phyloP scores from a whole-genome alignment of 306 rosid genomes.

The Carpinus viminea region DNA sequence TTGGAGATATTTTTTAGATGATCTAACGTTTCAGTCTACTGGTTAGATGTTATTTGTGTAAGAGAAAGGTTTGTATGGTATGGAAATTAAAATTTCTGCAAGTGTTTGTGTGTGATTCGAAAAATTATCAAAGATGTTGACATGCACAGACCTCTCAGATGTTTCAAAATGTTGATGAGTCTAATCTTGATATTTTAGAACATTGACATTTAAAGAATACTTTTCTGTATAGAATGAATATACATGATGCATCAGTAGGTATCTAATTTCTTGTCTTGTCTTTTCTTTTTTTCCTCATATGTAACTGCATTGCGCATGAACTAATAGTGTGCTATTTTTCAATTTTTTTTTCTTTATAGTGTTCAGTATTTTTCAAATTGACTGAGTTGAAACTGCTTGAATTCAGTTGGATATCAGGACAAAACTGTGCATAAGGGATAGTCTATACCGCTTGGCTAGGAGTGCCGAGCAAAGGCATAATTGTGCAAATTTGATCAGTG shows the following conservation, averaged over 20 bases:
- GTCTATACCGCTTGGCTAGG: slow-evolving; percentile 88
- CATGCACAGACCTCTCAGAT: background rate
- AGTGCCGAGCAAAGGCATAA: slow-evolving; percentile 83
- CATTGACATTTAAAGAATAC: background rate
- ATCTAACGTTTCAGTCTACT: background rate
- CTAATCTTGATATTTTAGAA: background rate
- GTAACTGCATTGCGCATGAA: background rate
- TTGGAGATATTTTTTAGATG: background rate
- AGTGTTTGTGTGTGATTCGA: background rate
- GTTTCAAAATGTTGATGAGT: too few relatives aligned
- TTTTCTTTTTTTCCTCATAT: background rate
- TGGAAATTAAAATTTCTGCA: background rate
- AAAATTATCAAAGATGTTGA: background rate
- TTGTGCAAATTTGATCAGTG: slow-evolving; percentile 35
- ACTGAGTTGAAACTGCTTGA: slow-evolving; percentile 25
- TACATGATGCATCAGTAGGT: background rate
- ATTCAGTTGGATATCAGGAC: slow-evolving; percentile 75
- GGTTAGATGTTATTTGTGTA: background rate
- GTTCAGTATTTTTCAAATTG: background rate
- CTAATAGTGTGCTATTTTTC: slow-evolving; percentile 8
- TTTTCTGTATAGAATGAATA: background rate
- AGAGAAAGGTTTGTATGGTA: background rate
- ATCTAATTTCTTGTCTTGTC: background rate
- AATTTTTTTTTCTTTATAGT: slow-evolving; percentile 2
- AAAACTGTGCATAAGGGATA: slow-evolving; percentile 83